Base-by-base conservation (phyloP, 306 rosid species). In the Arachis stenosperma region DNA sequence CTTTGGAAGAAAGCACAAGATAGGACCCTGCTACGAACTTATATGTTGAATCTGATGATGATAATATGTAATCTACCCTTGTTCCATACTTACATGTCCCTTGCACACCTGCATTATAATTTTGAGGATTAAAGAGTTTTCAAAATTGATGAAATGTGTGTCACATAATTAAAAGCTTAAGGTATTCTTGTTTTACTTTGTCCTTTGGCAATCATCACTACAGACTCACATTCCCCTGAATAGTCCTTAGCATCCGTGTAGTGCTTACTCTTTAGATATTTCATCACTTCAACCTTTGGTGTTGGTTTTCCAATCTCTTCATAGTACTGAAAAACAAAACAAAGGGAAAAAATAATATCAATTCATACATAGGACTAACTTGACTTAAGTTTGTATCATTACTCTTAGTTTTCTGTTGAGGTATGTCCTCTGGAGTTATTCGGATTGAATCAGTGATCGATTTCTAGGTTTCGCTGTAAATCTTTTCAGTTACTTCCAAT, bases 1-100 rank as follows among this genome's bases (percentile, higher is more conserved):
- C 96, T 79, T 91, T 87, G 72, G 97, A 91, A 59, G 97, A 91
- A 42, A 79, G 67, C 48, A 91, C 97, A 7, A 88, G 83, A 78
- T 91, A 91, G 29, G 97, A 89, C 37, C 96, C 96, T 0, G 95
- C 87, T 63, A 88, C 93, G 61, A 89, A 88, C 74, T 89, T 74
- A 78, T 71, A 89, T 2, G 83, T 69, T 13, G 91, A 85, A 64
- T 84, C 73, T n/a, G 90, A 81, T 7, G 97, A 89, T 51, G 90
- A 82, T 63, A 92, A 69, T 71, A 92, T 76, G 85, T 92, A 92
- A 76, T 92, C 97, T 17, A 92, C 93, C 43, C 97, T 71, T 17
- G 97, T 92, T 68, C 97, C 97, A 29, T 92, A 92, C 77, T 92
- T 92, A 40, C 97, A 89, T 33, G 97, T 92, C 57, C 97, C 97